Percentiles rank a stretch among this genome's conserved stretches.
phyloP scores from a whole-genome alignment of 176 grass and related monocot species.

The Chloris gayana region DNA sequence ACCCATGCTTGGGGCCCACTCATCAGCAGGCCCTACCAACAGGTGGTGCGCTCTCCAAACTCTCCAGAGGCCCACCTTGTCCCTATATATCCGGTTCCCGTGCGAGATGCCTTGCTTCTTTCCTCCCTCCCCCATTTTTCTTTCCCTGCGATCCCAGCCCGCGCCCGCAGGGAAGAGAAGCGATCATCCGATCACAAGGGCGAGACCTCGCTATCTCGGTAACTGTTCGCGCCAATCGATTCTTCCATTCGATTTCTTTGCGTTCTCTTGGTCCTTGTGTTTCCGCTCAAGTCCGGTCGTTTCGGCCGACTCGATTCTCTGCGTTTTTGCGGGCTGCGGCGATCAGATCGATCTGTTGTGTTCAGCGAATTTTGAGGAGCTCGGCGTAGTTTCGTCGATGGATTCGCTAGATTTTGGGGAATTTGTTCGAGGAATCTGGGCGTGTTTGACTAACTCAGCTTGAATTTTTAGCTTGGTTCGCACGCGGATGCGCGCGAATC shows the following conservation, averaged over 20 bases:
- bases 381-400: neutral
- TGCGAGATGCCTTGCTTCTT: neutral
- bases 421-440: conserved; percentile 29
- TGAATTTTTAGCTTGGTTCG: conserved; percentile 28
- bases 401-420: neutral
- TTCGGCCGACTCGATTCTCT: too few species aligned
- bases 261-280: too few species aligned
- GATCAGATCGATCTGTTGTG: neutral
- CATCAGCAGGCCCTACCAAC: too few species aligned
- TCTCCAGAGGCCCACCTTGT: conserved; percentile 23
- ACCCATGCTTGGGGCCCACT: conserved; percentile 9
- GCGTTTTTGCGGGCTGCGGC: too few species aligned
- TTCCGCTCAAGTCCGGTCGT: neutral
- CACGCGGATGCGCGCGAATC: conserved; percentile 24
- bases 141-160: conserved; percentile 30
- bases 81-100: conserved; percentile 3
- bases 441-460: conserved; percentile 8
- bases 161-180: conserved; percentile 33
- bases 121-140: conserved; percentile 23
- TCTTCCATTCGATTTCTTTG: neutral
- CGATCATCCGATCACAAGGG: neutral
- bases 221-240: neutral
- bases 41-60: neutral
- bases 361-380: too few species aligned
- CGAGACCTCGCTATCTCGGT: conserved; percentile 42